A percentile compares a stretch with the other conserved stretches of the same genome.
Evolutionary conservation across 345 rosid genomes (phyloP).

Genomic region (Lumnitzera littorea): DNA sequence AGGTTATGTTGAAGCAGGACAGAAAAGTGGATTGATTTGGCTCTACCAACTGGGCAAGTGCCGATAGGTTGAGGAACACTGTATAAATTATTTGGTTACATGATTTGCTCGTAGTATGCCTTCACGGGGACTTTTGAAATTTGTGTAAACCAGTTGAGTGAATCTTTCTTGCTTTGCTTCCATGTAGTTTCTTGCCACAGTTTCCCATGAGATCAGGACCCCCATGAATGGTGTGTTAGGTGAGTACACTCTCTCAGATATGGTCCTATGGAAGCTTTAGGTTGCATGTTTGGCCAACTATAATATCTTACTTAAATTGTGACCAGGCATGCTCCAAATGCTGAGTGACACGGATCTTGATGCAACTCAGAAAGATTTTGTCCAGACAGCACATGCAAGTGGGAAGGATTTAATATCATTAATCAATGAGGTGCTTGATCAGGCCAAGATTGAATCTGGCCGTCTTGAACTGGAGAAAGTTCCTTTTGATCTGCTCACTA

Average conservation of each 20-base stretch:
- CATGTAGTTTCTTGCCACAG: slow-evolving; percentile 89
- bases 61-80: too few relatives aligned
- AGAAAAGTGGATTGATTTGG: too few relatives aligned
- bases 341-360: slow-evolving; percentile 89
- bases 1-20: too few relatives aligned
- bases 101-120: too few relatives aligned
- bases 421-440: slow-evolving; percentile 93
- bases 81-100: too few relatives aligned
- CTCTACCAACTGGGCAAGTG: too few relatives aligned
- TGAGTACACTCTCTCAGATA: slow-evolving; percentile 9
- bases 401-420: slow-evolving; percentile 80
- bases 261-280: background rate
- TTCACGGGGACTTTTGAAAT: too few relatives aligned
- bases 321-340: slow-evolving; percentile 86
- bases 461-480: slow-evolving; percentile 83
- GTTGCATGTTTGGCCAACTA: slow-evolving; percentile 2
- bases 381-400: slow-evolving; percentile 81
- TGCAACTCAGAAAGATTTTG: slow-evolving; percentile 64
- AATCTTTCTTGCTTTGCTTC: slow-evolving; percentile 10
- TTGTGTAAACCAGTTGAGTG: background rate
- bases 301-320: slow-evolving; percentile 9
- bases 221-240: slow-evolving; percentile 95
- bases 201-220: slow-evolving; percentile 96
- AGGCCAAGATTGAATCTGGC: slow-evolving; percentile 98
- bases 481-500: slow-evolving; percentile 65